These are phyloP conservation scores for Aspergillus cavernicola DNA, from an alignment of 495 filamentous ascomycete genomes.

Conservation along the genomic window DNA sequence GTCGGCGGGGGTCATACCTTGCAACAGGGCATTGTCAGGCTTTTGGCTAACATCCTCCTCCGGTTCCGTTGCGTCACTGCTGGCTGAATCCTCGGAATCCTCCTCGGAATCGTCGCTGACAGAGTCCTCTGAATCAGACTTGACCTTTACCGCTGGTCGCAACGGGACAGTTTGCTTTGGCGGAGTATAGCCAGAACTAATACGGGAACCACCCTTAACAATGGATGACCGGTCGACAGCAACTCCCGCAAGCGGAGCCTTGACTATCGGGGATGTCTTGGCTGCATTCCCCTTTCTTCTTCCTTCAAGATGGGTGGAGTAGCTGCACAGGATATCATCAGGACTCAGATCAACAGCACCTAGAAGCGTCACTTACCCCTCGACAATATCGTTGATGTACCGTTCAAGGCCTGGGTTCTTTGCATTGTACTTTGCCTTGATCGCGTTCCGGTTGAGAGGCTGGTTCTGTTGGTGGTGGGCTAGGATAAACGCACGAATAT, in stretches of 20 bases:
- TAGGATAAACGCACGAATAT: neutral
- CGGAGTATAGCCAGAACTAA: no score
- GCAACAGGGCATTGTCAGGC: slow-evolving; percentile 1
- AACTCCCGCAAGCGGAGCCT: no score
- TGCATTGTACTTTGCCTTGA: neutral
- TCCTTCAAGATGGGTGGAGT: neutral
- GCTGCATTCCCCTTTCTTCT: neutral
- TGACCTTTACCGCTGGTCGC: neutral
- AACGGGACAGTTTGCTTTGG: neutral
- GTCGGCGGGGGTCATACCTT: neutral
- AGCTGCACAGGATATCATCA: neutral
- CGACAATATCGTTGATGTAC: slow-evolving; percentile 1
- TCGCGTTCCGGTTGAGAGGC: neutral
- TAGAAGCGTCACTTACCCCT: neutral
- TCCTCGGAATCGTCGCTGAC: neutral
- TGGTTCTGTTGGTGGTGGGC: neutral
- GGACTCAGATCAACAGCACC: no score
- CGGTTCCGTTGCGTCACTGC: neutral
- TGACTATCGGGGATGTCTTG: no score
- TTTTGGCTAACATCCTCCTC: neutral
- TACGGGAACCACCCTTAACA: no score
- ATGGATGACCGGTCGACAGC: no score
- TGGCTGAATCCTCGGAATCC: no score
- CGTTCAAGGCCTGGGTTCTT: neutral
- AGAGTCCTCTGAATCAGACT: neutral